These are phyloP conservation scores for Euphorbia celastroides DNA, from an alignment of 441 rosid genomes.

Conservation along the genomic window DNA sequence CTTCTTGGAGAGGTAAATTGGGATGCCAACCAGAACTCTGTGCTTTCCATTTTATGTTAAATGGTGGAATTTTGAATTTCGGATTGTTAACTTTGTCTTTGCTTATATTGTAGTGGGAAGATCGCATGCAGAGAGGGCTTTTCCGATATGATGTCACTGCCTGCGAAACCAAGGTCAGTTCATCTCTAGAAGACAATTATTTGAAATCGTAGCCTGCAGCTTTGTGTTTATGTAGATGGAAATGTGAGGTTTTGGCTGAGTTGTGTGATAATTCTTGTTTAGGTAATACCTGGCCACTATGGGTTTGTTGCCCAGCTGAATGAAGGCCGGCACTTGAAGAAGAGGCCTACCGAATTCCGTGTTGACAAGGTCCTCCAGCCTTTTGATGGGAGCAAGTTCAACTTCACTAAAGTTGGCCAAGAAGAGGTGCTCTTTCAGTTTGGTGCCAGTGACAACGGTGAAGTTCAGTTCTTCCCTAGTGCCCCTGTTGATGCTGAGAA, in stretches of 20 bases:
- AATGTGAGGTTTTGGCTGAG: constrained; percentile 7
- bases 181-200: not conserved
- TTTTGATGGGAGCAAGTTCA: constrained; percentile 81
- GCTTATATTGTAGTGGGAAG: constrained; percentile 72
- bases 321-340: constrained; percentile 89
- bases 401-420: constrained; percentile 90
- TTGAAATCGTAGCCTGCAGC: not conserved
- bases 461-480: constrained; percentile 61
- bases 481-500: constrained; percentile 66
- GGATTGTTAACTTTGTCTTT: constrained; percentile 13
- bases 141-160: constrained; percentile 96
- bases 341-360: constrained; percentile 90
- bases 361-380: constrained; percentile 91
- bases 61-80: not conserved
- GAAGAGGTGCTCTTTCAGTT: constrained; percentile 94
- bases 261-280: constrained; percentile 17
- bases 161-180: constrained; percentile 79
- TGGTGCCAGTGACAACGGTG: constrained; percentile 63
- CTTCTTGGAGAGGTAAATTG: constrained; percentile 71
- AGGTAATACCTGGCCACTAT: constrained; percentile 78
- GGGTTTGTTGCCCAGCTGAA: constrained; percentile 94
- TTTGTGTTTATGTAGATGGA: not conserved
- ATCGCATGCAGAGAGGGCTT: constrained; percentile 75
- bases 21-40: not conserved
- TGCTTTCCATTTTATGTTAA: not conserved